Conservation (phyloP, 2,329 filamentous ascomycete genomes). For the Mollisia scopiformis region DNA sequence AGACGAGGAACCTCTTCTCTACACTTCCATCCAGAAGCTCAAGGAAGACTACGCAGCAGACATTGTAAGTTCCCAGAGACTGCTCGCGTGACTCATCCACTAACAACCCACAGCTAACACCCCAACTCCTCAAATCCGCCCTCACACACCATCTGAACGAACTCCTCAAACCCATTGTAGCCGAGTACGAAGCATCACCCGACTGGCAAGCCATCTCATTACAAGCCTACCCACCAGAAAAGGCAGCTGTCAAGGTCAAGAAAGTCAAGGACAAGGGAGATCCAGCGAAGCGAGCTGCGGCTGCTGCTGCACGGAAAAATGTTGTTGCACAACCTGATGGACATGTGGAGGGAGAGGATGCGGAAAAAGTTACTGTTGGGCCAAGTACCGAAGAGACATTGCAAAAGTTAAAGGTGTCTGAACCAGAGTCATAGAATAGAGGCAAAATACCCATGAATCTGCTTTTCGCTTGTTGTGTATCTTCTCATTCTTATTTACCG, state of each 20-base stretch:
- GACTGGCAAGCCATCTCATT: conserved; percentile 81
- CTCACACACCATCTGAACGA: conserved; percentile 73
- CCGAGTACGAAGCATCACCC: conserved; percentile 67
- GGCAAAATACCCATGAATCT: conserved; percentile 15
- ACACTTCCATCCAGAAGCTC: conserved; percentile 74
- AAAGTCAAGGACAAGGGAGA: conserved; percentile 53
- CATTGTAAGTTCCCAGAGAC: conserved; percentile 54
- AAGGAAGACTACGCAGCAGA: conserved; percentile 82
- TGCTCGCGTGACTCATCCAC: not conserved
- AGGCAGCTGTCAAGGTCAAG: conserved; percentile 71
- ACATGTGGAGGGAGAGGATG: conserved; percentile 29
- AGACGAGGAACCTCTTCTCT: conserved; percentile 76
- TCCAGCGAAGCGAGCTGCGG: conserved; percentile 35
- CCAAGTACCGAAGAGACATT: conserved; percentile 29
- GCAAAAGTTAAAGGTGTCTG: conserved; percentile 30
- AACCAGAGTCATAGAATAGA: conserved; percentile 28
- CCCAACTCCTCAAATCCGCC: conserved; percentile 86
- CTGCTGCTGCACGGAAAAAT: conserved; percentile 29
- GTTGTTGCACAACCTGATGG: conserved; percentile 34
- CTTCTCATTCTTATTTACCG: not conserved
- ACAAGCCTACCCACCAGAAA: conserved; percentile 81
- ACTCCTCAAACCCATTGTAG: conserved; percentile 78
- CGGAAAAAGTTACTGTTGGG: conserved; percentile 28
- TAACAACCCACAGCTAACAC: conserved; percentile 62
- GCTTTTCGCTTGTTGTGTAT: not conserved